phyloP scores from a whole-genome alignment of 768 basidiomycete species.

The Panellus pusillus region DNA sequence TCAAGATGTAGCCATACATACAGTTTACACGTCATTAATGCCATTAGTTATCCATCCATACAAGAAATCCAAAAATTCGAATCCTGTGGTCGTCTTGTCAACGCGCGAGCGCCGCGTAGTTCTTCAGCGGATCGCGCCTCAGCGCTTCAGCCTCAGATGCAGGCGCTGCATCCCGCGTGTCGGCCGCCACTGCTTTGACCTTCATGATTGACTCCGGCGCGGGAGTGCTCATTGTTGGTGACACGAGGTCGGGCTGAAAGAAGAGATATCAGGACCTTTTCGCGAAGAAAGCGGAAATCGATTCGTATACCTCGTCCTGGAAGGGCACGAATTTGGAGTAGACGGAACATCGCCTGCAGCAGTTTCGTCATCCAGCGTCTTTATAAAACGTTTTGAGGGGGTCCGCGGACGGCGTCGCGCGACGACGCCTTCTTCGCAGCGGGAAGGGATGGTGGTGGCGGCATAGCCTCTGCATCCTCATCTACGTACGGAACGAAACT shows the following conservation, averaged over 20 bases:
- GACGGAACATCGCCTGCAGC: slow-evolving; percentile 34
- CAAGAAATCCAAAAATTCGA: slow-evolving; percentile 1
- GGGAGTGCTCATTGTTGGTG: slow-evolving; percentile 32
- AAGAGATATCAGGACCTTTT: slow-evolving; percentile 6
- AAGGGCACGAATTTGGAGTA: slow-evolving; percentile 68
- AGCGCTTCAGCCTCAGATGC: slow-evolving; percentile 75
- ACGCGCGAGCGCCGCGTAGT: slow-evolving; percentile 42
- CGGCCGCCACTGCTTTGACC: slow-evolving; percentile 44
- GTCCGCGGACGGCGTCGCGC: slow-evolving; percentile 19
- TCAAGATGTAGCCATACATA: too few relatives aligned
- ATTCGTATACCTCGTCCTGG: slow-evolving; percentile 61
- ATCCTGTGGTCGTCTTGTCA: not conserved
- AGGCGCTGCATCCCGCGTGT: slow-evolving; percentile 40
- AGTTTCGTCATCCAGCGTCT: slow-evolving; percentile 41
- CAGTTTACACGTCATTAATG: slow-evolving; percentile 15
- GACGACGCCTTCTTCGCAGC: slow-evolving; percentile 8
- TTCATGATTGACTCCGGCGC: slow-evolving; percentile 68
- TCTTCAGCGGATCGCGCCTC: slow-evolving; percentile 78
- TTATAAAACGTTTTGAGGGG: slow-evolving; percentile 32
- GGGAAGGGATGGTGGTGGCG: slow-evolving; percentile 38
- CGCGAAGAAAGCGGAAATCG: not conserved
- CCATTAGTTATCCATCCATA: not conserved
- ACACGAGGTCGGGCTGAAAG: slow-evolving; percentile 25
- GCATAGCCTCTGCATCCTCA: slow-evolving; percentile 48
- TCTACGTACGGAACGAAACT: slow-evolving; percentile 65